Conservation (phyloP, 331 rosid genomes). For the Malus hybrid region DNA sequence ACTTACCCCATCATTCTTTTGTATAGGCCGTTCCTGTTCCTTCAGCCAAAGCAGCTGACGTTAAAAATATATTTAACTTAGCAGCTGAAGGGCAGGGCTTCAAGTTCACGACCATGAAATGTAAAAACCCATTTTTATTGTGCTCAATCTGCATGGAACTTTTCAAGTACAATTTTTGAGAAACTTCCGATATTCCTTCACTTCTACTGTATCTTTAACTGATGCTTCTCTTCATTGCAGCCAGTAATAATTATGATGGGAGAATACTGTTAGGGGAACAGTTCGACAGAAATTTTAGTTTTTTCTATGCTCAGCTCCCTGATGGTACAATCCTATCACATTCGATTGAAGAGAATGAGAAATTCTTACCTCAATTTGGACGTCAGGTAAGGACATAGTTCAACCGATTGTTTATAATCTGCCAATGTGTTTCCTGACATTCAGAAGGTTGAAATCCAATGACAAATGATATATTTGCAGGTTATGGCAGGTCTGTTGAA, state of each 20-base stretch:
- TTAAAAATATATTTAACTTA: constrained; percentile 64
- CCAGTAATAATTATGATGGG: constrained; percentile 54
- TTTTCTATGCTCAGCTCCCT: constrained; percentile 79
- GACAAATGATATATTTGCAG: constrained; percentile 34
- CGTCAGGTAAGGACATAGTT: constrained; percentile 71
- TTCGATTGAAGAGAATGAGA: constrained; percentile 60
- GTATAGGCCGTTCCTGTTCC: constrained; percentile 79
- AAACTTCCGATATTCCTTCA: background rate
- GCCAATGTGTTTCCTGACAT: background rate
- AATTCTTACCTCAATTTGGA: constrained; percentile 87
- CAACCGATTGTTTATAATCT: background rate
- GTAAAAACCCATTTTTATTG: constrained; percentile 21
- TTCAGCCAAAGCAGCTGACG: constrained; percentile 56
- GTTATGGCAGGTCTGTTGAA: constrained; percentile 86
- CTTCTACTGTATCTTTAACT: background rate
- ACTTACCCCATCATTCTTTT: constrained; percentile 13
- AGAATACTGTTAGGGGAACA: constrained; percentile 63
- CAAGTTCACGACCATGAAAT: constrained; percentile 45
- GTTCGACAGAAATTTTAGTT: constrained; percentile 50
- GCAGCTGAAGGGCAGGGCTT: constrained; percentile 85
- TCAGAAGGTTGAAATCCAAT: background rate
- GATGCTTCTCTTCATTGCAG: constrained; percentile 43
- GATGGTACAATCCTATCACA: constrained; percentile 61
- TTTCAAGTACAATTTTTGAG: background rate
- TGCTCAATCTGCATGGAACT: background rate